Base-by-base conservation (phyloP, 2,329 filamentous ascomycete genomes). In the Ceratocystis harringtonii region DNA sequence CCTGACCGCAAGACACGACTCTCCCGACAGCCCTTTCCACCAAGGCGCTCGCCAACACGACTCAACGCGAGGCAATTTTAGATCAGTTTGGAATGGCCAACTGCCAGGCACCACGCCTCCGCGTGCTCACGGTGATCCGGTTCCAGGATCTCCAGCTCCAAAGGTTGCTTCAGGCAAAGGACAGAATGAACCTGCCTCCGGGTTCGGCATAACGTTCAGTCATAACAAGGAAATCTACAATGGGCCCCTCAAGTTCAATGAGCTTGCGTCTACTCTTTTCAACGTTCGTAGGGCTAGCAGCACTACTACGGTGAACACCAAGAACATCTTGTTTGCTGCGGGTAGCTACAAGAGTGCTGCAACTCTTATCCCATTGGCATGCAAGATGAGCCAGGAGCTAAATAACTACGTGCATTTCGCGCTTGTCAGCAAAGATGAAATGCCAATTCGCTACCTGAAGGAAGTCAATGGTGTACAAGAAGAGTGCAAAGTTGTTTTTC, bases 381-480 rank as follows among this genome's bases (percentile, higher is more conserved):
- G 94, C 74, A 83, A 89, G 70, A 96, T 96, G 92, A 86, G 85
- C 5, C 74, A 74, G 25, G 81, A 85, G 74, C 79, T 82, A 65
- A 79, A 81, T 67, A 95, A 84, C 71, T 81, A 84, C 68, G 90
- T 96, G 7, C 92, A 97, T 73, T 87, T 95, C 72, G 87, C 84
- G 0, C 75, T 97, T 3, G 81, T 95, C 76, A 87, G 91, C 62
- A 81, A 87, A 67, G 87, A 85, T 67, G 81, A 86, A 12, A 81
- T 96, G 62, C 77, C 82, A 0, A 74, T 95, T 62, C 80, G 85
- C 15, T 83, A 88, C 43, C 78, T 97, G 41, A 79, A 86, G 70
- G 78, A 84, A 63, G 79, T 96, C 67, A 96, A 96, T 73, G 90
- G 90, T 41, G 81, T 96, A n/a, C 81, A 84, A 60, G 78, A 83